A percentile compares a stretch with the other conserved stretches of the same genome.
phyloP scores from a whole-genome alignment of 2,329 filamentous ascomycete genomes.

The Pezizomycotina sp. region DNA sequence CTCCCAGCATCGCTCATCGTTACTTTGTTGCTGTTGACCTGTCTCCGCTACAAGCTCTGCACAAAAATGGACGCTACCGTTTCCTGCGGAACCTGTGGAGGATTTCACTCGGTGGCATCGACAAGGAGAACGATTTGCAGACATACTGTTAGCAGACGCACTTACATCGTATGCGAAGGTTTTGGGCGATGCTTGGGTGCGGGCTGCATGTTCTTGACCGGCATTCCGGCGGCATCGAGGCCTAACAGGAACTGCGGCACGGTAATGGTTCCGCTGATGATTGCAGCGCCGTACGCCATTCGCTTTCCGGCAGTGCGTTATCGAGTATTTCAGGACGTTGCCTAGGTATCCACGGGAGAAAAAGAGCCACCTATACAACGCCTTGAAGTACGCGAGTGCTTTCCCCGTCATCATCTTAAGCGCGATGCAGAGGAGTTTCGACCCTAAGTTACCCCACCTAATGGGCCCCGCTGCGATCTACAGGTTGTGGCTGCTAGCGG shows the following conservation, averaged over 20 bases:
- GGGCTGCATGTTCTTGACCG: conserved; percentile 80
- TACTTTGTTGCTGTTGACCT: conserved; percentile 55
- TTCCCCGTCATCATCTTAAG: conserved; percentile 80
- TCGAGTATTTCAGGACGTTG: conserved; percentile 61
- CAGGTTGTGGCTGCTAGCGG: conserved; percentile 41
- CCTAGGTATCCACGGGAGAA: conserved; percentile 28
- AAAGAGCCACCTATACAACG: conserved; percentile 76
- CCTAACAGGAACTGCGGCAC: conserved; percentile 68
- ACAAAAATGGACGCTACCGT: conserved; percentile 22
- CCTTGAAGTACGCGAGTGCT: conserved; percentile 80
- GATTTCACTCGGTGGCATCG: conserved; percentile 69
- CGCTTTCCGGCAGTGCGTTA: conserved; percentile 82
- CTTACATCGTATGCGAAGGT: conserved; percentile 90
- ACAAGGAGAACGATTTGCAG: conserved; percentile 84
- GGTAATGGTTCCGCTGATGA: conserved; percentile 66
- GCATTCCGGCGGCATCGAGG: conserved; percentile 52
- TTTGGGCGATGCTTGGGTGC: conserved; percentile 74
- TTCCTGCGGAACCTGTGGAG: conserved; percentile 46
- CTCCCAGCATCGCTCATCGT: conserved; percentile 65
- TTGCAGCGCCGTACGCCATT: conserved; percentile 67
- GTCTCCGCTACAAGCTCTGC: conserved; percentile 41
- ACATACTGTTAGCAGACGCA: conserved; percentile 83
- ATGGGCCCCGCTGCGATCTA: conserved; percentile 27
- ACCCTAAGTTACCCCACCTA: conserved; percentile 37
- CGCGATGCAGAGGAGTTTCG: conserved; percentile 51